phyloP scores from a whole-genome alignment of 306 rosid genomes.

The Geum urbanum region DNA sequence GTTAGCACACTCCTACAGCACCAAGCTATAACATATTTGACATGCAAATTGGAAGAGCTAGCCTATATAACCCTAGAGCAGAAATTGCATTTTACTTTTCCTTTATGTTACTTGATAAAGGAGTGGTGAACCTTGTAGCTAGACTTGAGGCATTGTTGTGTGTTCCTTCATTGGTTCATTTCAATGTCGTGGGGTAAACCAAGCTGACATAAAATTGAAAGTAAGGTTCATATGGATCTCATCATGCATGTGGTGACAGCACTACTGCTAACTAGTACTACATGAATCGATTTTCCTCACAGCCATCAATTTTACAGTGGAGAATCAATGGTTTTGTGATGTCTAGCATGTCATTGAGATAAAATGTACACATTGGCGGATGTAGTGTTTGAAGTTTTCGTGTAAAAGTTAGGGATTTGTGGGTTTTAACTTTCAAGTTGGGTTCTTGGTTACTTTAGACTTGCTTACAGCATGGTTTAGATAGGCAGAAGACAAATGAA shows the following conservation, averaged over 20 bases:
- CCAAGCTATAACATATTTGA: not conserved
- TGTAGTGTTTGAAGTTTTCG: too few relatives aligned
- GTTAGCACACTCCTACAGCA: not conserved
- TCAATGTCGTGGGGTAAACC: slow-evolving; percentile 12
- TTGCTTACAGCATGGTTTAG: not conserved
- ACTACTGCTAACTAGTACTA: not conserved
- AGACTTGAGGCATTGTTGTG: not conserved
- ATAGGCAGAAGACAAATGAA: not conserved
- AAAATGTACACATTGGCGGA: too few relatives aligned
- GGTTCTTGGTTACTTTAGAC: too few relatives aligned
- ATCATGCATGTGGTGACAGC: not conserved
- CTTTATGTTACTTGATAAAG: not conserved
- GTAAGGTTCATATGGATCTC: not conserved
- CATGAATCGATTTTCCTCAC: not conserved
- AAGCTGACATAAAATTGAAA: slow-evolving; percentile 14
- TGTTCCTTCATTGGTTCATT: not conserved
- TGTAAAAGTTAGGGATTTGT: too few relatives aligned
- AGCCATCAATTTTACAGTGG: too few relatives aligned
- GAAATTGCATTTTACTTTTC: not conserved
- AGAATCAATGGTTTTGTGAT: too few relatives aligned
- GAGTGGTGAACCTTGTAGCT: not conserved
- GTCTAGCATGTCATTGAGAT: too few relatives aligned
- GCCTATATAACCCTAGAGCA: not conserved
- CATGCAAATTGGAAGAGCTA: not conserved
- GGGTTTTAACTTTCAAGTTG: not conserved